A percentile compares a stretch with the other conserved stretches of the same genome.
phyloP scores from a whole-genome alignment of 352 stramenopile species.

The Phytophthora capsici region DNA sequence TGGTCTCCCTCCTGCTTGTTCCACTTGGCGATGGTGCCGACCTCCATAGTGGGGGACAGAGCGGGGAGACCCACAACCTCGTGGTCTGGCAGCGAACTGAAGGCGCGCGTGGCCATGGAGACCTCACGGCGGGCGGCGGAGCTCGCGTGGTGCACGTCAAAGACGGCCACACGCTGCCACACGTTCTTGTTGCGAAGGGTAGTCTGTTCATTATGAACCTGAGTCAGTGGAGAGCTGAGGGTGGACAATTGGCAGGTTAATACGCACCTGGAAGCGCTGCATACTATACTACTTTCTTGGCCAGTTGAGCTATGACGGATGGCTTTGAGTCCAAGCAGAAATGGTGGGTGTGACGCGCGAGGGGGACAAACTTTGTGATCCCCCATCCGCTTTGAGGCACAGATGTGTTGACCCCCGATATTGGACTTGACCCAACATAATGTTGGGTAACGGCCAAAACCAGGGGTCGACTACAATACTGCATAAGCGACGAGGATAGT shows the following conservation, averaged over 20 bases:
- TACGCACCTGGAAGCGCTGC: slow-evolving; percentile 72
- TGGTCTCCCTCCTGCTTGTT: slow-evolving; percentile 92
- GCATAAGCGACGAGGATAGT: too few relatives aligned
- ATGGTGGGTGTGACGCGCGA: slow-evolving; percentile 33
- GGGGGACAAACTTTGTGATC: too few relatives aligned
- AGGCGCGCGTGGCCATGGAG: slow-evolving; percentile 38
- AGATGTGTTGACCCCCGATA: too few relatives aligned
- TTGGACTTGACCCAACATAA: too few relatives aligned
- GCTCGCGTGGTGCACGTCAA: slow-evolving; percentile 43
- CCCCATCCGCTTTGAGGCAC: too few relatives aligned
- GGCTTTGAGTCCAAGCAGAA: slow-evolving; percentile 27
- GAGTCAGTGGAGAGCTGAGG: not conserved
- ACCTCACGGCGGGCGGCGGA: slow-evolving; percentile 30
- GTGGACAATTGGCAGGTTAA: not conserved
- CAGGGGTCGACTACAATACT: too few relatives aligned
- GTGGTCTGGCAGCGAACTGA: slow-evolving; percentile 75
- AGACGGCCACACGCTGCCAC: slow-evolving; percentile 64
- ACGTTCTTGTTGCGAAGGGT: slow-evolving; percentile 58
- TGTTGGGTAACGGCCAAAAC: too few relatives aligned
- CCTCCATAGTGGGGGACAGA: slow-evolving; percentile 94
- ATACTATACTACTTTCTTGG: slow-evolving; percentile 36
- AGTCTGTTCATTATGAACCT: slow-evolving; percentile 36
- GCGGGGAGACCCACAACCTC: slow-evolving; percentile 80
- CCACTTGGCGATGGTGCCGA: slow-evolving; percentile 95
- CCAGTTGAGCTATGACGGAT: slow-evolving; percentile 37